phyloP scores from a whole-genome alignment of 352 stramenopile species.

The Phytophthora capsici region DNA sequence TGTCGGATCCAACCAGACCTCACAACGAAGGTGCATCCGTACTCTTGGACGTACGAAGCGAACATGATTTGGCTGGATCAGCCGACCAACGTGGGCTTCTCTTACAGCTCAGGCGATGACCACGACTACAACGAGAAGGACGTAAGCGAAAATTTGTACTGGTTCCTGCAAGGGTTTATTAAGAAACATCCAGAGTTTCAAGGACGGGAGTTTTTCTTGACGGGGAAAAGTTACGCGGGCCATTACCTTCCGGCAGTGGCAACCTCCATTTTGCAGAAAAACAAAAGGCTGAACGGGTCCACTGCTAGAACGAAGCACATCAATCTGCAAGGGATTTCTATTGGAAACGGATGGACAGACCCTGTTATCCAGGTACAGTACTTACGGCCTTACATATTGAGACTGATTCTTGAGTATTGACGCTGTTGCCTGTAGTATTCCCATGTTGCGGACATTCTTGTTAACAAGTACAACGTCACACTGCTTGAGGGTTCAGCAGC shows the following conservation, averaged over 20 bases:
- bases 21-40: constrained; percentile 45
- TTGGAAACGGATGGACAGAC: constrained; percentile 51
- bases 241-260: constrained; percentile 50
- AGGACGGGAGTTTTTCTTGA: constrained; percentile 47
- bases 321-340: constrained; percentile 54
- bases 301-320: constrained; percentile 20
- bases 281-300: constrained; percentile 24
- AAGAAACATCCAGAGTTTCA: constrained; percentile 51
- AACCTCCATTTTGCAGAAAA: constrained; percentile 47
- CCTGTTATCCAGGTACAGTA: constrained; percentile 43
- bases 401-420: not conserved
- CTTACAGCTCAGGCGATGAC: constrained; percentile 29
- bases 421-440: constrained; percentile 6
- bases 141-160: constrained; percentile 53
- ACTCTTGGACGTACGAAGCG: constrained; percentile 55
- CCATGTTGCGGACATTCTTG: constrained; percentile 45
- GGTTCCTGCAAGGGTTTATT: constrained; percentile 51
- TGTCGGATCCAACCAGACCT: constrained; percentile 40
- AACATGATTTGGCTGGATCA: constrained; percentile 71
- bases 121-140: constrained; percentile 42
- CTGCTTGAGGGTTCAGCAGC: constrained; percentile 41
- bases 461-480: constrained; percentile 70
- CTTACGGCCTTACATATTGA: not conserved
- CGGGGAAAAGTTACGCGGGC: constrained; percentile 37
- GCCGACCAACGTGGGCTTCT: constrained; percentile 52